Evolutionary conservation across 139 green algal genomes (phyloP).

Genomic region (Asterochloris sp.): DNA sequence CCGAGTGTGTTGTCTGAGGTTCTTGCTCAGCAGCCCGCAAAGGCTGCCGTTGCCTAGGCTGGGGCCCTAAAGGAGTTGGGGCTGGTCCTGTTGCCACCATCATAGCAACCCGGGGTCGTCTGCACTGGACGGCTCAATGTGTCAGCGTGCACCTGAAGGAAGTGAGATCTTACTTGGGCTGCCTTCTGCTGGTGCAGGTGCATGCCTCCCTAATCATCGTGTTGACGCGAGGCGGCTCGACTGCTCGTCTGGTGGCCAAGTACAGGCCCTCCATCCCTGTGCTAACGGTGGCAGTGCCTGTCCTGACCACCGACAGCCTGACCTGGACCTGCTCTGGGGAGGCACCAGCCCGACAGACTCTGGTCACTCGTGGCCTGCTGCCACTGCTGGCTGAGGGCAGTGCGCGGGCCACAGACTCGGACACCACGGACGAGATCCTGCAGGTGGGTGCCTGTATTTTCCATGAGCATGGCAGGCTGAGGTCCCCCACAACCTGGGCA

Average conservation of each 20-base stretch:
- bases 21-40: too few relatives aligned
- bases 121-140: neutral
- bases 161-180: neutral
- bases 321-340: slow-evolving; percentile 91
- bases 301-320: slow-evolving; percentile 85
- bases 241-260: slow-evolving; percentile 90
- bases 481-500: too few relatives aligned
- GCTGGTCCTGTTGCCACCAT: neutral
- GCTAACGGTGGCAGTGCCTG: slow-evolving; percentile 88
- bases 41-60: too few relatives aligned
- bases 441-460: slow-evolving; percentile 5
- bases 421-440: slow-evolving; percentile 88
- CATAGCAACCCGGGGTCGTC: neutral
- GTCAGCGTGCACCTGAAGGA: too few relatives aligned
- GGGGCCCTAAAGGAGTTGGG: too few relatives aligned
- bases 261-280: slow-evolving; percentile 87
- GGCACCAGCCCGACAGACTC: slow-evolving; percentile 76
- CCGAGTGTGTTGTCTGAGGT: too few relatives aligned
- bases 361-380: slow-evolving; percentile 82
- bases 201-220: slow-evolving; percentile 89
- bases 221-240: slow-evolving; percentile 83
- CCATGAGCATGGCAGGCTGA: too few relatives aligned
- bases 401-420: slow-evolving; percentile 79
- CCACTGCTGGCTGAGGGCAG: slow-evolving; percentile 89
- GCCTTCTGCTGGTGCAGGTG: slow-evolving; percentile 42